A percentile compares a stretch with the other conserved stretches of the same genome.
These are phyloP conservation scores for Xylaria palmicola DNA, from an alignment of 495 filamentous ascomycete species.

Conservation along the genomic window DNA sequence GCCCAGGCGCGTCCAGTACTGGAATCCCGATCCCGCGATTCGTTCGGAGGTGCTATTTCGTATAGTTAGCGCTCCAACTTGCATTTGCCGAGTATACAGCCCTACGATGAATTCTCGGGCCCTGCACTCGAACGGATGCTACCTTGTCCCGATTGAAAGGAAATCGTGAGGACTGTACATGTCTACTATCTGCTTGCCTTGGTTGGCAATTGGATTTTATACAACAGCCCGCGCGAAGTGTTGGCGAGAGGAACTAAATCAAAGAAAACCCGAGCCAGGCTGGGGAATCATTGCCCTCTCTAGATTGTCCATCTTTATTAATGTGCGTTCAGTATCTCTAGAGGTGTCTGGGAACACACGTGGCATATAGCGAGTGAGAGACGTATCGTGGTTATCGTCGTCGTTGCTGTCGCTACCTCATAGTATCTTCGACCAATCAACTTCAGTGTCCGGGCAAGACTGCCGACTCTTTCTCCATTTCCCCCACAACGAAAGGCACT, in stretches of 20 bases:
- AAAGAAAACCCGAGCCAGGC: no score
- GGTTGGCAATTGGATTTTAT: neutral
- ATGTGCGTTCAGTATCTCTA: no score
- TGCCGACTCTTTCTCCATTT: neutral
- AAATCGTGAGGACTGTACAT: no score
- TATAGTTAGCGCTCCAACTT: slow-evolving; percentile 2
- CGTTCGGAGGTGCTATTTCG: neutral
- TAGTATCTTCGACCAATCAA: slow-evolving; percentile 2
- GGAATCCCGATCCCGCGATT: neutral
- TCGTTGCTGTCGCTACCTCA: neutral
- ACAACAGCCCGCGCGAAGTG: no score
- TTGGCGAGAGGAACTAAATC: no score
- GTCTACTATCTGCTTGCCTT: neutral
- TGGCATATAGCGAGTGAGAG: no score
- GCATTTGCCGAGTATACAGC: neutral
- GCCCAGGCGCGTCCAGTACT: no score
- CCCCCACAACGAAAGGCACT: neutral
- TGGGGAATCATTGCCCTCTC: no score
- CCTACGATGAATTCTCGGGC: slow-evolving; percentile 2
- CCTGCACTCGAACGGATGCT: neutral
- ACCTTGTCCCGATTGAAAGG: neutral
- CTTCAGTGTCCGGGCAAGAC: neutral
- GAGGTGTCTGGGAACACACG: no score
- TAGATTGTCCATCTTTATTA: no score
- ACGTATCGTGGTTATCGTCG: slow-evolving; percentile 2